A percentile compares a stretch with the other conserved stretches of the same genome.
These are phyloP conservation scores for Boletus tomentosulus DNA, from an alignment of 768 basidiomycete species.

Conservation along the genomic window DNA sequence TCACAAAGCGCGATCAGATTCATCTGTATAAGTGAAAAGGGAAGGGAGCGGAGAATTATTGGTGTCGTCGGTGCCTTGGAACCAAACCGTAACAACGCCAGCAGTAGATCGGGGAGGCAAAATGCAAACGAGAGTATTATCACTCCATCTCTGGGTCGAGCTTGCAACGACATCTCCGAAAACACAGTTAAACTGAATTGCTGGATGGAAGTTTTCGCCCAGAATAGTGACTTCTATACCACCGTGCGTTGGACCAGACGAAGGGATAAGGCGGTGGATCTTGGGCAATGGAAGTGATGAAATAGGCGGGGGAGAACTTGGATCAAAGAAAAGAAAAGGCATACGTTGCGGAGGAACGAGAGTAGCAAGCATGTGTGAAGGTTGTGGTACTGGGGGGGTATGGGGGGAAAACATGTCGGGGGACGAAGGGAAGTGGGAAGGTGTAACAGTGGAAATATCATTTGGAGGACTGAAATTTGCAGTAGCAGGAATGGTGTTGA, in stretches of 20 bases:
- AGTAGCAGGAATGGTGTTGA: conserved; percentile 2
- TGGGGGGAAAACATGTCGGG: conserved; percentile 19
- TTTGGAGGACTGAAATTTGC: conserved; percentile 16
- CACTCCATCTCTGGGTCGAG: conserved; percentile 87
- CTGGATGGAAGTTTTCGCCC: conserved; percentile 84
- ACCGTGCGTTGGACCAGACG: conserved; percentile 81
- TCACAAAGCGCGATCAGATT: conserved; percentile 83
- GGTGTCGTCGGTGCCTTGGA: conserved; percentile 68
- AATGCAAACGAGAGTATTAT: conserved; percentile 88
- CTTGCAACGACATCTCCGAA: conserved; percentile 84
- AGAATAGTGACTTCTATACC: conserved; percentile 94
- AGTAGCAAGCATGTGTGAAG: conserved; percentile 14
- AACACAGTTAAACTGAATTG: conserved; percentile 66
- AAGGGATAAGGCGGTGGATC: conserved; percentile 83
- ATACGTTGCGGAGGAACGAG: conserved; percentile 39
- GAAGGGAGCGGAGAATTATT: conserved; percentile 51
- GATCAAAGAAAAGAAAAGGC: conserved; percentile 61
- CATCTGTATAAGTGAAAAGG: conserved; percentile 88
- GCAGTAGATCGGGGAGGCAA: conserved; percentile 77
- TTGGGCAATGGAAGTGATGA: conserved; percentile 56
- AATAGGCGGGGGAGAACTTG: conserved; percentile 43
- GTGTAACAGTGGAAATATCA: conserved; percentile 10
- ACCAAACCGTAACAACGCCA: conserved; percentile 87
- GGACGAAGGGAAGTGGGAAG: conserved; percentile 16
- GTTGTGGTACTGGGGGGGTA: conserved; percentile 12